Evolutionary conservation across 768 basidiomycete species (phyloP), one percentile per base, ranked within the genome.

Genomic region (Rhodosporidiobolus odoratus): DNA sequence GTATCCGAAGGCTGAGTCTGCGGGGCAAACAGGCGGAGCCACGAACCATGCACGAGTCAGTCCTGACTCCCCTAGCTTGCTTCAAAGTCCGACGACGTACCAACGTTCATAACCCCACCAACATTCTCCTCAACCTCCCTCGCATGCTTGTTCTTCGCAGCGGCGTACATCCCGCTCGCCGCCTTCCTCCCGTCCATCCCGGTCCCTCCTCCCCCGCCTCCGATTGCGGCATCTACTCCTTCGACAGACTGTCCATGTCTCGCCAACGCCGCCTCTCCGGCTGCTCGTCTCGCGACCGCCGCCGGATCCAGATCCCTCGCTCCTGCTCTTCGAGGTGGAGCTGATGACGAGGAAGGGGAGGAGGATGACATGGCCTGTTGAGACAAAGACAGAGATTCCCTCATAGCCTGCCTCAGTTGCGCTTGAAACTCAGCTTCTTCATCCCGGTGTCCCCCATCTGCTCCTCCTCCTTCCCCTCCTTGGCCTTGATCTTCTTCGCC

Each of bases 1-100:
- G 47, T 66, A 74, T 9, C 54, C 68, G 27, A 74, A 70, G 0
- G 72, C 56, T 0, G 47, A n/a, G 47, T 74, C 72, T 73, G 68
- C 4, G n/a, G n/a, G n/a, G n/a, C n/a, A n/a, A n/a, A n/a, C n/a
- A n/a, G n/a, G n/a, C n/a, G n/a, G n/a, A n/a, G n/a, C n/a, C n/a
- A n/a, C n/a, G n/a, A n/a, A n/a, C n/a, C n/a, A n/a, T n/a, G n/a
- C n/a, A n/a, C n/a, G n/a, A n/a, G n/a, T n/a, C n/a, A n/a, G n/a
- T n/a, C n/a, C n/a, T n/a, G n/a, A n/a, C n/a, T n/a, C n/a, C n/a
- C n/a, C n/a, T n/a, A n/a, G n/a, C n/a, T n/a, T n/a, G n/a, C n/a
- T n/a, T n/a, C n/a, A n/a, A n/a, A n/a, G n/a, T n/a, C n/a, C n/a
- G n/a, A n/a, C 35, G n/a, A 66, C 69, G 47, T 48, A 62, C 69